Conservation (phyloP, 78 protist species). For the Diacronema lutheri region DNA sequence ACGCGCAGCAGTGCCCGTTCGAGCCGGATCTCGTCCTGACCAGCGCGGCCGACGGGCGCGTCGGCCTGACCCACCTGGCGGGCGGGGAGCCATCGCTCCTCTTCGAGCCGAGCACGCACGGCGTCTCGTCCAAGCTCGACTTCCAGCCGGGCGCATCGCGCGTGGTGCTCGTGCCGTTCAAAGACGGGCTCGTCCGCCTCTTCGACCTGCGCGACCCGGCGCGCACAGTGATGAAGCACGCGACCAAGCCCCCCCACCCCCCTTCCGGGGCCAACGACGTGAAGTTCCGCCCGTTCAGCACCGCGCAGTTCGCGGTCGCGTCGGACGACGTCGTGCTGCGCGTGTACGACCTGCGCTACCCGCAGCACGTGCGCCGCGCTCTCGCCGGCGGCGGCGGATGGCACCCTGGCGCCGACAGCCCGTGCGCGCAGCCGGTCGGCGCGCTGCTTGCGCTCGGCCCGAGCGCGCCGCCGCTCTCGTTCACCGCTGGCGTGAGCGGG, state of each 20-base stretch:
- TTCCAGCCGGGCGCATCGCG: neutral
- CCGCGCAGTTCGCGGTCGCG: neutral
- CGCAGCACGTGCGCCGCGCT: too few relatives aligned
- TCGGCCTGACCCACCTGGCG: neutral
- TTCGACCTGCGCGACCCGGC: neutral
- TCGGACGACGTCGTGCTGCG: neutral
- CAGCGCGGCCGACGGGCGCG: neutral
- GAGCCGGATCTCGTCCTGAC: neutral
- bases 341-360: neutral
- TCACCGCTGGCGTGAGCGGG: too few relatives aligned
- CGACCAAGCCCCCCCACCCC: neutral
- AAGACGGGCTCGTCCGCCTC: neutral
- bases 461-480: too few relatives aligned
- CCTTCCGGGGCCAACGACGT: neutral
- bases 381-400: too few relatives aligned
- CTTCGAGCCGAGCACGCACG: neutral
- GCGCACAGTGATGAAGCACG: too few relatives aligned
- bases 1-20: neutral
- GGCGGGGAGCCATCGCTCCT: neutral
- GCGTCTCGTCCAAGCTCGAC: neutral
- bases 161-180: neutral
- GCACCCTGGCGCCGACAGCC: neutral
- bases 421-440: too few relatives aligned
- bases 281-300: neutral
- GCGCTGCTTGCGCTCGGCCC: too few relatives aligned